Base-by-base conservation (phyloP, 108 stramenopile species). In the Fragilariopsis cylindrus region DNA sequence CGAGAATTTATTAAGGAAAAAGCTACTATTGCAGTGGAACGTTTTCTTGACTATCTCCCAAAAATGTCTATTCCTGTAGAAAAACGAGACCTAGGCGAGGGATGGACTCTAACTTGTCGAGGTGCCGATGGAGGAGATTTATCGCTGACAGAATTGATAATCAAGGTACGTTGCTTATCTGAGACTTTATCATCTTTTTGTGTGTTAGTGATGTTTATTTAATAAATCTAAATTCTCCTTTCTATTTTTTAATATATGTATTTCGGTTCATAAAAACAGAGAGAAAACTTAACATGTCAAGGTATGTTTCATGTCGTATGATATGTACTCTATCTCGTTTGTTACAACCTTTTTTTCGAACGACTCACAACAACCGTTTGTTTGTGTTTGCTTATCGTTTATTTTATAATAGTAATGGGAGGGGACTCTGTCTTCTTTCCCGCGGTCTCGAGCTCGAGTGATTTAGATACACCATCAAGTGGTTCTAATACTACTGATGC, bases 1-100 rank as follows among this genome's bases (percentile, higher is more conserved):
- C 69, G 81, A 12, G 58, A 78, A 42, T 95, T 89, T 60, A 72
- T 95, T 15, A 87, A 83, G 62, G 85, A 90, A 68, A 92, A 87
- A 69, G 78, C 82, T n/a, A 82, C 86, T 5, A 72, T 89, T 53
- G 76, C 89, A 8, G 85, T 95, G 39, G 87, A 90, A 69, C 72
- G 91, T n/a, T 95, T 95, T 64, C 69, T 94, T 77, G 90, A 91
- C 53, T 92, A 95, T 53, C 83, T 95, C 12, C 94, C 94, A 76
- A 88, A 87, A 72, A 88, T 95, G 84, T 89, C 90, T 0, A 95
- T 95, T 58, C 94, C 94, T 7, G 87, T 95, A 50, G 92, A 95
- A 72, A 86, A 85, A 44, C 81, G 92, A 46, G 90, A 91, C 41
- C 80, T 95, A 15, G 84, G 83, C 46, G 94, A 92, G 56, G 90